A percentile compares a stretch with the other conserved stretches of the same genome.
phyloP scores from a whole-genome alignment of 768 basidiomycete species.

The Auriculariales sp. region DNA sequence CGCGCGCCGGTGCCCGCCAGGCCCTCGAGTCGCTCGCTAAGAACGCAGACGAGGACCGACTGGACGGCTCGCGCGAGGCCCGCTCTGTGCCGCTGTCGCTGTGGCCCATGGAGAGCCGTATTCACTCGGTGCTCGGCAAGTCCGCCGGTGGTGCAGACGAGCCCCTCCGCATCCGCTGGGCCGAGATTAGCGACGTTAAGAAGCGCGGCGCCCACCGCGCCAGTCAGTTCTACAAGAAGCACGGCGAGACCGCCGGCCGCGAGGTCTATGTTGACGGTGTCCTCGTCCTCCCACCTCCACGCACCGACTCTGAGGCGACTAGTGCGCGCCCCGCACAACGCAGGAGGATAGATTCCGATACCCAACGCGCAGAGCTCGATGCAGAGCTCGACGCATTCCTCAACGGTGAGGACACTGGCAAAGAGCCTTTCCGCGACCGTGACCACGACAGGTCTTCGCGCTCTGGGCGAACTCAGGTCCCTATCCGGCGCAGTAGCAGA shows the following conservation, averaged over 20 bases:
- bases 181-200: conserved; percentile 56
- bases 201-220: conserved; percentile 56
- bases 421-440: not conserved
- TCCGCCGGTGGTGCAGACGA: conserved; percentile 57
- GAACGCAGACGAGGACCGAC: conserved; percentile 25
- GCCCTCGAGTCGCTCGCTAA: conserved; percentile 5
- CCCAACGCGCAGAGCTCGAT: conserved; percentile 5
- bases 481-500: conserved; percentile 9
- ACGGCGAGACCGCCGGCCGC: conserved; percentile 53
- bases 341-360: not conserved
- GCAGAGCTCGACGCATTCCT: conserved; percentile 59
- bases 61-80: conserved; percentile 32
- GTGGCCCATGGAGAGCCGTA: conserved; percentile 71
- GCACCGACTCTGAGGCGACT: not conserved
- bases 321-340: not conserved
- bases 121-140: conserved; percentile 55
- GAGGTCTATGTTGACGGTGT: conserved; percentile 14
- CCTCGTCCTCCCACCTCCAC: not conserved
- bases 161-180: conserved; percentile 62
- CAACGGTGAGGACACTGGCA: not conserved
- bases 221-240: conserved; percentile 68
- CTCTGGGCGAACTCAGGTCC: no score
- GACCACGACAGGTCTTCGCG: not conserved
- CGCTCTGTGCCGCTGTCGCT: conserved; percentile 56
- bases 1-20: conserved; percentile 33